A percentile compares a stretch with the other conserved stretches of the same genome.
These are phyloP conservation scores for Chrysoporthe puriensis DNA, from an alignment of 2,329 filamentous ascomycete species.

Conservation along the genomic window DNA sequence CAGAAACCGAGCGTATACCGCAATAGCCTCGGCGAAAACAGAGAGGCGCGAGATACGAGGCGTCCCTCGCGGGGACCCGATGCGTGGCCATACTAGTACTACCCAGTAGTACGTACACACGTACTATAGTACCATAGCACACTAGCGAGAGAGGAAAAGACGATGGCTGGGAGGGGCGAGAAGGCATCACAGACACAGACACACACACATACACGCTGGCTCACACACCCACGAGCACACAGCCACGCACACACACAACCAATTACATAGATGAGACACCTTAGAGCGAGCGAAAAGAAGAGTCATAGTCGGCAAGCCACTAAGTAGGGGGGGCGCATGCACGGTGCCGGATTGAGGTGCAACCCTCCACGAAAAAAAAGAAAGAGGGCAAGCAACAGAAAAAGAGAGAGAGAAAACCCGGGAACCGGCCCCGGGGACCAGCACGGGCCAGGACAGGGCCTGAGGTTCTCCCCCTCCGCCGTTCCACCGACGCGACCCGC, in stretches of 20 bases:
- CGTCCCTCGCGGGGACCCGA: background rate
- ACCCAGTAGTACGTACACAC: no score
- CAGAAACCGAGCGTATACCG: background rate
- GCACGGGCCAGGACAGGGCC: background rate
- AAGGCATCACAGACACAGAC: background rate
- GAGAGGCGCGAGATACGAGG: background rate
- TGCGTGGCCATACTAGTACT: no score
- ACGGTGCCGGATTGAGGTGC: background rate
- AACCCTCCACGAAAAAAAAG: background rate
- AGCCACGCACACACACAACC: background rate
- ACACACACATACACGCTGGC: background rate
- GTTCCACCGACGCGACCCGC: slow-evolving; percentile 11
- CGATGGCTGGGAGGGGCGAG: slow-evolving; percentile 7
- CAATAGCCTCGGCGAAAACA: background rate
- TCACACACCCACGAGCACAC: background rate
- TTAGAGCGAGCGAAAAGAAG: background rate
- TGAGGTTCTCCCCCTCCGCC: background rate
- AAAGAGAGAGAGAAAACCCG: no score
- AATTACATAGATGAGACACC: background rate
- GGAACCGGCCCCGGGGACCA: background rate
- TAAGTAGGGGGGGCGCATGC: background rate
- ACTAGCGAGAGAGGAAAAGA: background rate
- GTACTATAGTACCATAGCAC: background rate
- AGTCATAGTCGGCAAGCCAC: slow-evolving; percentile 9
- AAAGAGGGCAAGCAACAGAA: no score